Evolutionary conservation across 805 yeast genomes (phyloP), one percentile per base, ranked within the genome.

Genomic region (Yamadazyma insecticola): DNA sequence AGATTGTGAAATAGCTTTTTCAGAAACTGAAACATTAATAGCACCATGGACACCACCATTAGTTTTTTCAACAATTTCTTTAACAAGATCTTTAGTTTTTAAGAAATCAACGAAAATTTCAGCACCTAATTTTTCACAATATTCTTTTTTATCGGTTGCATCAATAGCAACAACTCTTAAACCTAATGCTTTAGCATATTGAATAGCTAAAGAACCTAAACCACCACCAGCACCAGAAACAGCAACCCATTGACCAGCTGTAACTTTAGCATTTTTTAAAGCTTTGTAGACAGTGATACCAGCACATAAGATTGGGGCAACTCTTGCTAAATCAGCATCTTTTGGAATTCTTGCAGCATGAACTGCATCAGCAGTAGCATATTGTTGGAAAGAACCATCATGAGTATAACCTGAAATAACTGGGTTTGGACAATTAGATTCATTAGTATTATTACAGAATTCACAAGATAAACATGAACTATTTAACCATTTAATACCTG

Each of bases 141-240:
- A 58, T 24, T 55, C 66, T 63, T 81, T 81, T 27, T 72, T 86
- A 10, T 55, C 81, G 60, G 86, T 86, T 57, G 84, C 85, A 52
- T 81, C 89, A 45, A 81, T 78, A 44, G 74, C 87, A 22, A 81
- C 46, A 28, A 80, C 84, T 47, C 71, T 55, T 60, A 65, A 67
- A 49, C 89, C 90, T 82, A 80, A 74, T 39, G 85, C 86, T 46
- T 60, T 70, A 40, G 85, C 88, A 60, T 78, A 81, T 63, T 81
- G 88, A 47, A 81, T 66, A 34, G 86, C 87, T 43, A 81, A 60
- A 23, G 85, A 66, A 51, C 89, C 90, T 57, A 81, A 71, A 52
- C 90, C 89, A 57, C 89, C 89, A 57, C 77, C 84, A 40, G 87
- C 88, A 64, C 90, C 89, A 35, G 86, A 76, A 38, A 81, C 66